A percentile compares a stretch with the other conserved stretches of the same genome.
These are phyloP conservation scores for Litchi chinensis DNA, from an alignment of 345 rosid genomes.

Conservation along the genomic window DNA sequence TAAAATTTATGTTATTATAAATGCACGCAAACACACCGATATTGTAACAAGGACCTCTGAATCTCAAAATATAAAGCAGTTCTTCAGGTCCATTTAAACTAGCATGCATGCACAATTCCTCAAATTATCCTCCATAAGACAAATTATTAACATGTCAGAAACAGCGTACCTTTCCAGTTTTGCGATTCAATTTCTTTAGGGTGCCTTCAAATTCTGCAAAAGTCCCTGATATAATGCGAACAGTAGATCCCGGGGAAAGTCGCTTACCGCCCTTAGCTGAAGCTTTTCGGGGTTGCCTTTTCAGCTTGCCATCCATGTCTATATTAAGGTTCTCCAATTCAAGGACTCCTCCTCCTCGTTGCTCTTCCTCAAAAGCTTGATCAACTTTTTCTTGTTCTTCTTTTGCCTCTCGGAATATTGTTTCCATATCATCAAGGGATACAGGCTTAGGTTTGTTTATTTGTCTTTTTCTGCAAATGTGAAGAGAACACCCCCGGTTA, in stretches of 20 bases:
- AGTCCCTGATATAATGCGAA: conserved; percentile 72
- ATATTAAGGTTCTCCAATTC: conserved; percentile 32
- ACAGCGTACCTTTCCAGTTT: conserved; percentile 62
- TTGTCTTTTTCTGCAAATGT: conserved; percentile 57
- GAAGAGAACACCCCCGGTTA: background rate
- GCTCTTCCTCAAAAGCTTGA: conserved; percentile 58
- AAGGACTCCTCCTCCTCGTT: conserved; percentile 33
- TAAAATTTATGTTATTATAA: background rate
- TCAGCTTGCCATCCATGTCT: conserved; percentile 40
- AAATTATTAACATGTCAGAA: conserved; percentile 8
- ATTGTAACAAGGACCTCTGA: background rate
- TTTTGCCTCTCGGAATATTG: conserved; percentile 67
- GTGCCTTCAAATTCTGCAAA: conserved; percentile 76
- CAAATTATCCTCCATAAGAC: background rate
- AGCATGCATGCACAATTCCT: background rate
- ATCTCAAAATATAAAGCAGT: background rate
- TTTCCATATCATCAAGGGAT: conserved; percentile 64
- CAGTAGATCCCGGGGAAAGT: conserved; percentile 62
- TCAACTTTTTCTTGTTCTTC: conserved; percentile 77
- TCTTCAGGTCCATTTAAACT: background rate
- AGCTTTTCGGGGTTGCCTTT: conserved; percentile 34
- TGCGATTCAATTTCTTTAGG: conserved; percentile 72
- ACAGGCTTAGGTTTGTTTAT: conserved; percentile 84
- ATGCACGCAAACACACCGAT: background rate
- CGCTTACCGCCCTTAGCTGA: conserved; percentile 38